These are phyloP conservation scores for Elsinoe necatrix DNA, from an alignment of 2,329 filamentous ascomycete species.

Conservation along the genomic window DNA sequence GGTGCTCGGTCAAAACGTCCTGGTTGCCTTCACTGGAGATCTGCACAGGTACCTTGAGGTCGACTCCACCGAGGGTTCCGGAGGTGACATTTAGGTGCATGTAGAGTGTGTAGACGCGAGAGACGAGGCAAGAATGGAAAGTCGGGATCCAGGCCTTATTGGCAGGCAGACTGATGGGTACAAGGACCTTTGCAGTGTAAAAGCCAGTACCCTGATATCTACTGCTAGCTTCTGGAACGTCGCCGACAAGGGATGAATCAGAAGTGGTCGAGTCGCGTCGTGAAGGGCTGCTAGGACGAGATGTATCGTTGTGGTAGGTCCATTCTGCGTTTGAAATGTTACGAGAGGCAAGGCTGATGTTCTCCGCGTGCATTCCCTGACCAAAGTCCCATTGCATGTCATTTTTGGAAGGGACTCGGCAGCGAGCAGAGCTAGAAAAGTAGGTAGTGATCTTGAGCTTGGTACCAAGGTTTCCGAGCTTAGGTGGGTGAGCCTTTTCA, in stretches of 20 bases:
- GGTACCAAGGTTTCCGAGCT: constrained; percentile 43
- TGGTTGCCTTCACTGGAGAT: constrained; percentile 27
- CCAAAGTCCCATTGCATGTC: constrained; percentile 37
- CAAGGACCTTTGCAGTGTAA: constrained; percentile 55
- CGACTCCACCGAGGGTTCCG: constrained; percentile 35
- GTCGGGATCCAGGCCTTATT: constrained; percentile 57
- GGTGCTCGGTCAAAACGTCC: constrained; percentile 17
- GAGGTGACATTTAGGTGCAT: constrained; percentile 49
- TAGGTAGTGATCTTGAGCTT: constrained; percentile 52
- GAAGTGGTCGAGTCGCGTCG: constrained; percentile 35
- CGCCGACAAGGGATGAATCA: constrained; percentile 23
- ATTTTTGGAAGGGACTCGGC: constrained; percentile 40
- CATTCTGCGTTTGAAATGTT: constrained; percentile 51
- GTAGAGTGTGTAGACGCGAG: constrained; percentile 55
- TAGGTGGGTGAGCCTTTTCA: constrained; percentile 43
- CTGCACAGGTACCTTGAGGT: constrained; percentile 40
- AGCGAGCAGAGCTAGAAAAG: constrained; percentile 45
- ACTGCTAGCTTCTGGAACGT: constrained; percentile 30
- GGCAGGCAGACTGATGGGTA: constrained; percentile 53
- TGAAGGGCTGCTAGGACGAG: constrained; percentile 21
- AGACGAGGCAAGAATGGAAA: constrained; percentile 60
- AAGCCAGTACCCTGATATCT: constrained; percentile 41
- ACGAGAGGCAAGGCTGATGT: constrained; percentile 45
- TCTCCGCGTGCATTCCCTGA: constrained; percentile 47
- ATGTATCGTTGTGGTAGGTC: constrained; percentile 38